These are phyloP conservation scores for Lachnellula hyalina DNA, from an alignment of 2,329 filamentous ascomycete species.

Conservation along the genomic window DNA sequence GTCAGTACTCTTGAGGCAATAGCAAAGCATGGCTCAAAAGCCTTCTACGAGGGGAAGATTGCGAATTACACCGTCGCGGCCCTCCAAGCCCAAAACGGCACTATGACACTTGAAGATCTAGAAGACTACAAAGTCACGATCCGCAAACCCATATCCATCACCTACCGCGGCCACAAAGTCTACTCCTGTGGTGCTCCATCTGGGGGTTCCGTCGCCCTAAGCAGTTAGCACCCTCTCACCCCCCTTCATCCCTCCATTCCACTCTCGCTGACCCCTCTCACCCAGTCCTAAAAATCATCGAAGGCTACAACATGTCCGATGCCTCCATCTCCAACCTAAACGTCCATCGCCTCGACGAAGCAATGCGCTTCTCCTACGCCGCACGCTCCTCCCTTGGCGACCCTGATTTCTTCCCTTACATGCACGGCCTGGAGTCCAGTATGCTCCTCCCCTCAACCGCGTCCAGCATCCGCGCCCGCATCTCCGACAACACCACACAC, in stretches of 20 bases:
- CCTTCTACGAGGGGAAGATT: slow-evolving; percentile 58
- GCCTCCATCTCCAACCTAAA: slow-evolving; percentile 50
- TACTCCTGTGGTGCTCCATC: slow-evolving; percentile 68
- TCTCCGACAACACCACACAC: slow-evolving; percentile 66
- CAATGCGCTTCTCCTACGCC: slow-evolving; percentile 85
- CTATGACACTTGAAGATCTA: slow-evolving; percentile 63
- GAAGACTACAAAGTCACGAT: slow-evolving; percentile 59
- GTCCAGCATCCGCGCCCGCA: slow-evolving; percentile 55
- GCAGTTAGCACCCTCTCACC: slow-evolving; percentile 25
- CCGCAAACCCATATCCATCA: slow-evolving; percentile 56
- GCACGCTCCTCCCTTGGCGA: slow-evolving; percentile 76
- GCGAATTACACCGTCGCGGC: slow-evolving; percentile 57
- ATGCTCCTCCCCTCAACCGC: slow-evolving; percentile 63
- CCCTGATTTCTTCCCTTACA: slow-evolving; percentile 63
- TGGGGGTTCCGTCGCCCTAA: slow-evolving; percentile 64
- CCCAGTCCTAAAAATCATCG: slow-evolving; percentile 67
- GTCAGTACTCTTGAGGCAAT: slow-evolving; percentile 55
- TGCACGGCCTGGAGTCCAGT: slow-evolving; percentile 56
- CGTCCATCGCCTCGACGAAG: slow-evolving; percentile 79
- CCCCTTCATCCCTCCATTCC: too few relatives aligned
- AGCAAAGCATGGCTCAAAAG: slow-evolving; percentile 51
- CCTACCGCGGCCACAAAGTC: slow-evolving; percentile 67
- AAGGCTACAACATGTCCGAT: slow-evolving; percentile 52
- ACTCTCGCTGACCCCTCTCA: too few relatives aligned
- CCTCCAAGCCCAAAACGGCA: slow-evolving; percentile 53